phyloP scores from a whole-genome alignment of 306 rosid genomes.

The Glycyrrhiza uralensis region DNA sequence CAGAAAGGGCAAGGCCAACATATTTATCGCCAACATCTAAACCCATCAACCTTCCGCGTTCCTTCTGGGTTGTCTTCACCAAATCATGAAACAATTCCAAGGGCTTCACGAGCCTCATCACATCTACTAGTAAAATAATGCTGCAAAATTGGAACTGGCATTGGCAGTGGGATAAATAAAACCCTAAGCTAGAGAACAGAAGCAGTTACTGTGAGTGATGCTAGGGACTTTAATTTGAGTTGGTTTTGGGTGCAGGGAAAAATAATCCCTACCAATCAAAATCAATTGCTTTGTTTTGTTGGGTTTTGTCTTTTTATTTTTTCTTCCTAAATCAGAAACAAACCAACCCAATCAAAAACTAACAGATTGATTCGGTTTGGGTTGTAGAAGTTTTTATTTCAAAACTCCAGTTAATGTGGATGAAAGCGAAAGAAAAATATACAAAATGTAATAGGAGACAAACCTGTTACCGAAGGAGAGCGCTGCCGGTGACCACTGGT shows the following conservation, averaged over 20 bases:
- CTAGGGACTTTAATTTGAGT: background rate
- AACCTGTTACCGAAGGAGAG: background rate
- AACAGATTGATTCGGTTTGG: too few relatives aligned
- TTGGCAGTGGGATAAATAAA: background rate
- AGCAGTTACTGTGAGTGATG: background rate
- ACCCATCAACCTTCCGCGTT: conserved; percentile 64
- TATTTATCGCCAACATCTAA: conserved; percentile 84
- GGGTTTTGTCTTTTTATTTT: too few relatives aligned
- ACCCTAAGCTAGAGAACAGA: background rate
- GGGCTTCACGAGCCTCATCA: conserved; percentile 61
- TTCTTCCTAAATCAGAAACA: too few relatives aligned
- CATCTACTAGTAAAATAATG: background rate
- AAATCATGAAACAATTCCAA: conserved; percentile 54
- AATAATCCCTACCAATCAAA: too few relatives aligned
- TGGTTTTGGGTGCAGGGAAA: too few relatives aligned
- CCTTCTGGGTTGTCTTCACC: conserved; percentile 17
- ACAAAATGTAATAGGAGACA: background rate
- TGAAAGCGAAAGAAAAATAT: background rate
- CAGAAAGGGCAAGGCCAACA: conserved; percentile 78
- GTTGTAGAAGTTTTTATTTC: background rate
- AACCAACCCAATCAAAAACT: too few relatives aligned
- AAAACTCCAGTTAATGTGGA: too few relatives aligned
- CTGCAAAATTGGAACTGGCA: background rate
- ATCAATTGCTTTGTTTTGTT: background rate
- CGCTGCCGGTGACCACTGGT: background rate